Percentiles rank a stretch among this genome's conserved stretches.
These are phyloP conservation scores for Barbatosphaeria neglecta DNA, from an alignment of 495 filamentous ascomycete species.

Conservation along the genomic window DNA sequence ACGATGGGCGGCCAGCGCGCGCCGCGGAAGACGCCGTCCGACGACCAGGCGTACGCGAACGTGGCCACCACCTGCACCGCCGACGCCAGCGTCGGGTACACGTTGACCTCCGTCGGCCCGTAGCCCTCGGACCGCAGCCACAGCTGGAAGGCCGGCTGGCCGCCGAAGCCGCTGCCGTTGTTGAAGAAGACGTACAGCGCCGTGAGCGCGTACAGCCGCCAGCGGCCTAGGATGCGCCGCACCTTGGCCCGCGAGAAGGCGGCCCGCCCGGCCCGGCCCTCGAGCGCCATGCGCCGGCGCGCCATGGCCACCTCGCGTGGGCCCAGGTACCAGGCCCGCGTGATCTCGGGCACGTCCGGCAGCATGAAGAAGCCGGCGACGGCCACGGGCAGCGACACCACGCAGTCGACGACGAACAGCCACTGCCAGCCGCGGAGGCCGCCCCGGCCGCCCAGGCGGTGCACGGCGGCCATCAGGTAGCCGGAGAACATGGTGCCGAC, in stretches of 20 bases:
- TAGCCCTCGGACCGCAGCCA: constrained; percentile 27
- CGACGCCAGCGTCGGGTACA: constrained; percentile 32
- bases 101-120: constrained; percentile 24
- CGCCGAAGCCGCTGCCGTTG: constrained; percentile 14
- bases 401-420: constrained; percentile 40
- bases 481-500: constrained; percentile 47
- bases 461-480: constrained; percentile 47
- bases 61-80: constrained; percentile 32
- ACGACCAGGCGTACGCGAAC: constrained; percentile 27
- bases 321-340: constrained; percentile 38
- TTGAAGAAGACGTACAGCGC: constrained; percentile 29
- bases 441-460: constrained; percentile 37
- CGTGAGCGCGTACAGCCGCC: constrained; percentile 29
- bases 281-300: constrained; percentile 30
- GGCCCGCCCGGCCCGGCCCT: constrained; percentile 26
- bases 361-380: constrained; percentile 48
- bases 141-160: constrained; percentile 22
- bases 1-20: constrained; percentile 42
- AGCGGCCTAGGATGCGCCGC: constrained; percentile 27
- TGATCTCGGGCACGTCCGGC: constrained; percentile 50
- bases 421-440: constrained; percentile 38
- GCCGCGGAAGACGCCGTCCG: constrained; percentile 41
- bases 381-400: constrained; percentile 32
- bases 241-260: constrained; percentile 27
- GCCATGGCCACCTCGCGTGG: constrained; percentile 26